phyloP scores from a whole-genome alignment of 495 filamentous ascomycete genomes.

The Xylaria bambusicola region DNA sequence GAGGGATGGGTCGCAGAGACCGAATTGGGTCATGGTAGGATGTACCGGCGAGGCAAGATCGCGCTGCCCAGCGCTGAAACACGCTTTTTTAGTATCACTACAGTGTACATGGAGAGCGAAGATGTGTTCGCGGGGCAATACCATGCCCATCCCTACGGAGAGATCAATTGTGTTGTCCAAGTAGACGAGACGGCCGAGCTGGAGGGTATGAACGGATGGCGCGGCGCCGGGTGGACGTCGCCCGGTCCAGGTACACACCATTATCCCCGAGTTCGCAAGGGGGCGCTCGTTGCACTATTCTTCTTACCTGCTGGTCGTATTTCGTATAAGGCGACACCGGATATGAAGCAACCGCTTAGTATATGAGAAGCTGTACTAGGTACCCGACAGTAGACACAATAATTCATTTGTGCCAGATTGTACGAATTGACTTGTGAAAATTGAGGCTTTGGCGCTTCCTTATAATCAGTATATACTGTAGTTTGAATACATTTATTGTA shows the following conservation, averaged over 20 bases:
- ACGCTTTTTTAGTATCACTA: slow-evolving; percentile 50
- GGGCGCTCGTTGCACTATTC: slow-evolving; percentile 44
- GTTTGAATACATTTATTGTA: slow-evolving; percentile 2
- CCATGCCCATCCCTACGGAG: slow-evolving; percentile 50
- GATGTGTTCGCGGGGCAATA: slow-evolving; percentile 47
- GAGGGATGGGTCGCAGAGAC: slow-evolving; percentile 51
- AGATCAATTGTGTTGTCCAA: slow-evolving; percentile 53
- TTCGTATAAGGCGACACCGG: slow-evolving; percentile 39
- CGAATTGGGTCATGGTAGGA: slow-evolving; percentile 38
- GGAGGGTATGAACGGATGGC: slow-evolving; percentile 49
- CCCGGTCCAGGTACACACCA: slow-evolving; percentile 48
- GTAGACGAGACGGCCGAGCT: slow-evolving; percentile 42
- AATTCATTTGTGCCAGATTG: background rate
- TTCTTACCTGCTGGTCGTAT: slow-evolving; percentile 48
- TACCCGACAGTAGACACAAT: background rate
- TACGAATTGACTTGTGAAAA: background rate
- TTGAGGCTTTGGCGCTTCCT: background rate
- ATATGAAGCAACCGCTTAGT: slow-evolving; percentile 36
- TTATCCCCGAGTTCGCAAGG: slow-evolving; percentile 44
- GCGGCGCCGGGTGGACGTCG: slow-evolving; percentile 47
- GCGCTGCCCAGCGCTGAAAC: slow-evolving; percentile 37
- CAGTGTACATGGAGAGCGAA: slow-evolving; percentile 51
- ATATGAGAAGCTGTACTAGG: slow-evolving; percentile 15
- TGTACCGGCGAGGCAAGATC: slow-evolving; percentile 49
- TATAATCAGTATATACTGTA: slow-evolving; percentile 5